phyloP scores from a whole-genome alignment of 1,284 basidiomycete species.

The Microstroma glucosiphilum region DNA sequence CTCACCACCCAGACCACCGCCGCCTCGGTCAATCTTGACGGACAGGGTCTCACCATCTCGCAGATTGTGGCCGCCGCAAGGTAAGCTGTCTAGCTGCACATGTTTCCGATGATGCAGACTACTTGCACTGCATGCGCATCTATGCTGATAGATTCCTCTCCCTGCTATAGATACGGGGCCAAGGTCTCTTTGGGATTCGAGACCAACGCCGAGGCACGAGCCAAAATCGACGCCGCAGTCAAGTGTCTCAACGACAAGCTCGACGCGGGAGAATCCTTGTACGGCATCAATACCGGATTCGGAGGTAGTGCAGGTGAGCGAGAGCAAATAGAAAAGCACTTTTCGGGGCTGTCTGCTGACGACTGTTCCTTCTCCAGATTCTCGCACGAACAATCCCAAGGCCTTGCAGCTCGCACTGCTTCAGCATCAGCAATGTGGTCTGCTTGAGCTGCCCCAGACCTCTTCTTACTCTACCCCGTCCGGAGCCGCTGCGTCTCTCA shows the following conservation, averaged over 20 bases:
- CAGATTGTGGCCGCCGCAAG: constrained; percentile 1
- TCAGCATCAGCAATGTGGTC: constrained; percentile 42
- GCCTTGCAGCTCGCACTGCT: constrained; percentile 40
- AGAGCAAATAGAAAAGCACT: too few species aligned
- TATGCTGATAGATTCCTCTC: background rate
- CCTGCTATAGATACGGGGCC: constrained; percentile 92
- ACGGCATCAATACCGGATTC: constrained; percentile 33
- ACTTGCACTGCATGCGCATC: background rate
- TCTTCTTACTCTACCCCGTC: constrained; percentile 17
- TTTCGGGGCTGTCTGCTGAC: too few species aligned
- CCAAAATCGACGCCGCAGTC: constrained; percentile 82
- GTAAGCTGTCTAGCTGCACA: constrained; percentile 1
- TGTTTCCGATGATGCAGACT: background rate
- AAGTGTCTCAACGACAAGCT: constrained; percentile 71
- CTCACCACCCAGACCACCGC: too few species aligned
- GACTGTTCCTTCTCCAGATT: constrained; percentile 14
- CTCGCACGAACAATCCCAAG: constrained; percentile 33
- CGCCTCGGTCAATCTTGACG: constrained; percentile 4
- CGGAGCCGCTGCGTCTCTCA: constrained; percentile 9
- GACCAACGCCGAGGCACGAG: constrained; percentile 60
- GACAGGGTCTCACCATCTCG: constrained; percentile 8
- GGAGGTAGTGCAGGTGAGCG: constrained; percentile 30
- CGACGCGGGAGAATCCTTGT: constrained; percentile 60
- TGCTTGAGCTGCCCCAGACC: constrained; percentile 27
- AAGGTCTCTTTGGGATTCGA: constrained; percentile 84